Conservation (phyloP, 1,284 basidiomycete genomes). For the Tilletiaria anomala region DNA sequence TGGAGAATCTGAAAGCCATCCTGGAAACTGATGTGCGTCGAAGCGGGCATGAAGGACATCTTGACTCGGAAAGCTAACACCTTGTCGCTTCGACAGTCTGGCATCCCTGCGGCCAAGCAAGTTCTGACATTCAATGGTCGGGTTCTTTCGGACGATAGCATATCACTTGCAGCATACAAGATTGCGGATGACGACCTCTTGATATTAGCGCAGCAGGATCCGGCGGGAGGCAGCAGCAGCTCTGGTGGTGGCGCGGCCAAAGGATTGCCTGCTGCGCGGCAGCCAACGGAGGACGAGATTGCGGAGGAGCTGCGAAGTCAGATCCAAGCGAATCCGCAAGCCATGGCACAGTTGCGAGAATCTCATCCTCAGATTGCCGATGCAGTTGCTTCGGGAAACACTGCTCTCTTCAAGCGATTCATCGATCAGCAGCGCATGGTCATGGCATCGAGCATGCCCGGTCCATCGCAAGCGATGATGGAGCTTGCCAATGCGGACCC, state of each 20-base stretch:
- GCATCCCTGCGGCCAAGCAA: slow-evolving; percentile 19
- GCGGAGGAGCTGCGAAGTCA: slow-evolving; percentile 80
- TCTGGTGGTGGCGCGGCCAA: background rate
- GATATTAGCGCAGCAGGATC: slow-evolving; percentile 5
- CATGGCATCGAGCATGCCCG: slow-evolving; percentile 1
- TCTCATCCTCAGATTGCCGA: slow-evolving; percentile 19
- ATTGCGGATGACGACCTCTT: slow-evolving; percentile 27
- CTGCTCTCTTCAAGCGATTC: slow-evolving; percentile 9
- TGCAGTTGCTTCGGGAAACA: slow-evolving; percentile 4
- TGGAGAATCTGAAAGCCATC: slow-evolving; percentile 30
- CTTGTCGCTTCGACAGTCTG: no score
- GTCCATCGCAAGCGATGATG: slow-evolving; percentile 51
- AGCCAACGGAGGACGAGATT: slow-evolving; percentile 52
- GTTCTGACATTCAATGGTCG: slow-evolving; percentile 13
- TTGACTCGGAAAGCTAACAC: no score
- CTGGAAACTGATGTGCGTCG: slow-evolving; percentile 26
- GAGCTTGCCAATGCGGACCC: slow-evolving; percentile 75
- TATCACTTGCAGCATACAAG: slow-evolving; percentile 18
- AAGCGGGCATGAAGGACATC: no score
- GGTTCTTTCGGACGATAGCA: slow-evolving; percentile 12
- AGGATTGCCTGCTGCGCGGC: background rate
- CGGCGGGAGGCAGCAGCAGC: background rate
- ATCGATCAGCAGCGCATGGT: slow-evolving; percentile 11
- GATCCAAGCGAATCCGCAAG: slow-evolving; percentile 61
- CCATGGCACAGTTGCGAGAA: slow-evolving; percentile 58